Conservation (phyloP, 768 basidiomycete species). For the Boletus bicolor region DNA sequence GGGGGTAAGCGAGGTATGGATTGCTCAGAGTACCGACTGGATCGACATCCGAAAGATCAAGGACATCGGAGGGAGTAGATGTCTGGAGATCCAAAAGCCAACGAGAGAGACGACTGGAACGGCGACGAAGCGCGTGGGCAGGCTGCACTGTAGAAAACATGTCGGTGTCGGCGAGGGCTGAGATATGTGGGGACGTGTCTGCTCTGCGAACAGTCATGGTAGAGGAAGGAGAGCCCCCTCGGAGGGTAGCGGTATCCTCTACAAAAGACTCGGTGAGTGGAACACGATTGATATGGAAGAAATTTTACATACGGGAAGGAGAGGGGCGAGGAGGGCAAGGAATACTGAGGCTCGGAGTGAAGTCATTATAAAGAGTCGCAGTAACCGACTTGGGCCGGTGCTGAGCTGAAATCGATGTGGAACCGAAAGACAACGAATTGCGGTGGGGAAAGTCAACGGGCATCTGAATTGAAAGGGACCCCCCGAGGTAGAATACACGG, state of each 20-base stretch:
- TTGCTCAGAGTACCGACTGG: conserved; percentile 31
- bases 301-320: conserved; percentile 21
- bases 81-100: conserved; percentile 44
- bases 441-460: conserved; percentile 21
- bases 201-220: conserved; percentile 28
- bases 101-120: conserved; percentile 40
- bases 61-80: conserved; percentile 15
- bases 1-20: conserved; percentile 44
- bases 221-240: conserved; percentile 29
- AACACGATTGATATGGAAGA: conserved; percentile 24
- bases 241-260: conserved; percentile 15
- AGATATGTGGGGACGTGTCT: conserved; percentile 23
- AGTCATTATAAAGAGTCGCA: conserved; percentile 23
- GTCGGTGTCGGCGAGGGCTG: conserved; percentile 10
- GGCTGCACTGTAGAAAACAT: neutral
- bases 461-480: conserved; percentile 15
- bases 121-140: conserved; percentile 27
- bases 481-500: conserved; percentile 17
- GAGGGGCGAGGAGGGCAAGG: neutral
- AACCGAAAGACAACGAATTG: conserved; percentile 13
- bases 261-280: conserved; percentile 32
- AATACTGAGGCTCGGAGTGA: neutral
- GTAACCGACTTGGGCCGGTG: conserved; percentile 11
- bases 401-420: conserved; percentile 16
- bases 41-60: conserved; percentile 22